Percentiles rank a stretch among this genome's conserved stretches.
phyloP scores from a whole-genome alignment of 2,329 filamentous ascomycete genomes.

The Fusarium sp. region DNA sequence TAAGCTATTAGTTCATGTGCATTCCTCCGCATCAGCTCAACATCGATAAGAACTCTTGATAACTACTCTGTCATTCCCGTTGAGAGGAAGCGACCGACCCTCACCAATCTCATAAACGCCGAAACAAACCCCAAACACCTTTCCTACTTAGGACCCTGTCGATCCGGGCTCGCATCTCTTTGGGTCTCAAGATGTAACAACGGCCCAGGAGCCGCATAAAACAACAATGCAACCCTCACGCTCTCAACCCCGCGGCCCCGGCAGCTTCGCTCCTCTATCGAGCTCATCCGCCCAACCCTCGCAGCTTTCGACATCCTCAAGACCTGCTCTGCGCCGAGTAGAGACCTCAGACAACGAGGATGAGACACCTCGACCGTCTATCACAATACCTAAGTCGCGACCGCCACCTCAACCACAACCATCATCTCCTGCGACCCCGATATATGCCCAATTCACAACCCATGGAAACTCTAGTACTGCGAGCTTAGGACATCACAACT shows the following conservation, averaged over 20 bases:
- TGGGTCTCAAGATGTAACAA: constrained; percentile 58
- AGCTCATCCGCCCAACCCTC: constrained; percentile 47
- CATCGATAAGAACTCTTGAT: constrained; percentile 11
- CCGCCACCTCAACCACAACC: constrained; percentile 49
- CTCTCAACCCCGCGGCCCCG: constrained; percentile 61
- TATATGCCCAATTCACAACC: constrained; percentile 61
- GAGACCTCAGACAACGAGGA: constrained; percentile 48
- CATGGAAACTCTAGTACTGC: constrained; percentile 61
- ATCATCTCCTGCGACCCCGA: constrained; percentile 56
- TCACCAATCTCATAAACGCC: background rate
- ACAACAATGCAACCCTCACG: constrained; percentile 62
- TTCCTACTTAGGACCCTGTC: background rate
- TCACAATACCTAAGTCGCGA: constrained; percentile 61
- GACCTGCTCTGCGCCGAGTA: constrained; percentile 52
- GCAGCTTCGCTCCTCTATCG: constrained; percentile 68
- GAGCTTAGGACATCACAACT: constrained; percentile 61
- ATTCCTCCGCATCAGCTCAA: constrained; percentile 10
- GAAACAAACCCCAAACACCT: constrained; percentile 7
- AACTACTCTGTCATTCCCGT: background rate
- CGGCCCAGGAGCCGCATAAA: constrained; percentile 41
- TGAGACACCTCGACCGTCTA: constrained; percentile 45
- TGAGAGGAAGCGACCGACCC: background rate
- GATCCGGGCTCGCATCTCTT: constrained; percentile 10
- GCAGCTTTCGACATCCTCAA: constrained; percentile 44
- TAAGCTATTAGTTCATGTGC: background rate